phyloP scores from a whole-genome alignment of 2,329 filamentous ascomycete species.

The Endothia cerciana region DNA sequence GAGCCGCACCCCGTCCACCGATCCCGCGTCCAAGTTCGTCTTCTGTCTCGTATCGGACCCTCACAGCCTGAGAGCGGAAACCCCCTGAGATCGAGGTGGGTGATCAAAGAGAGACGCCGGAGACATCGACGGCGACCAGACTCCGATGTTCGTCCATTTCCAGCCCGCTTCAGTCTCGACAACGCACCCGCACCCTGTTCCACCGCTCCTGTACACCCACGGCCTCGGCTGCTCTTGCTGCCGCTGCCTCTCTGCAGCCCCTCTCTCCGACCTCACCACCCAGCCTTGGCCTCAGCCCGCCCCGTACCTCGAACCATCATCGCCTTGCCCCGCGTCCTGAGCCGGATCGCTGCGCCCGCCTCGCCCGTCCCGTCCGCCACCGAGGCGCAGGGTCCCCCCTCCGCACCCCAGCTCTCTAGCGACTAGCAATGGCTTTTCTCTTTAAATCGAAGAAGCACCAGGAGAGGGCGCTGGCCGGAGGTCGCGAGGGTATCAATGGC shows the following conservation, averaged over 20 bases:
- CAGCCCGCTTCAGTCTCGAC: slow-evolving; percentile 28
- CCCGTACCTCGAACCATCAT: slow-evolving; percentile 1
- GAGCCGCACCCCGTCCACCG: slow-evolving; percentile 1
- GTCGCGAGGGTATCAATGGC: slow-evolving; percentile 54
- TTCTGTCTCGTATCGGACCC: not conserved
- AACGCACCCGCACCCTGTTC: slow-evolving; percentile 17
- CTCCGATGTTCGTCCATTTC: slow-evolving; percentile 25
- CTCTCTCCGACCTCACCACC: slow-evolving; percentile 5
- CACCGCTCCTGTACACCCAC: slow-evolving; percentile 13
- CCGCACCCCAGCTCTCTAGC: slow-evolving; percentile 42
- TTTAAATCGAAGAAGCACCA: slow-evolving; percentile 83
- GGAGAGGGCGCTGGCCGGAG: slow-evolving; percentile 58
- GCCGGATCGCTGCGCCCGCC: slow-evolving; percentile 1
- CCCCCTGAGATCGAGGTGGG: not conserved
- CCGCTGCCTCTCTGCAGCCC: not conserved
- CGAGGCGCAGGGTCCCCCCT: slow-evolving; percentile 36
- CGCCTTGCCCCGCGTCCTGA: not conserved
- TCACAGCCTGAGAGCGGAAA: not conserved
- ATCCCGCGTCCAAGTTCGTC: not conserved
- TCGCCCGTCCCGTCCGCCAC: slow-evolving; percentile 12
- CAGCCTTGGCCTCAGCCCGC: slow-evolving; percentile 7
- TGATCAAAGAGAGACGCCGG: not conserved
- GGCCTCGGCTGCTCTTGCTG: slow-evolving; percentile 17
- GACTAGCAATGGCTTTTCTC: slow-evolving; percentile 73
- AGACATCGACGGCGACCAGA: not conserved